Evolutionary conservation across 2,329 filamentous ascomycete species (phyloP).

Genomic region (Cordyceps pruinosa): DNA sequence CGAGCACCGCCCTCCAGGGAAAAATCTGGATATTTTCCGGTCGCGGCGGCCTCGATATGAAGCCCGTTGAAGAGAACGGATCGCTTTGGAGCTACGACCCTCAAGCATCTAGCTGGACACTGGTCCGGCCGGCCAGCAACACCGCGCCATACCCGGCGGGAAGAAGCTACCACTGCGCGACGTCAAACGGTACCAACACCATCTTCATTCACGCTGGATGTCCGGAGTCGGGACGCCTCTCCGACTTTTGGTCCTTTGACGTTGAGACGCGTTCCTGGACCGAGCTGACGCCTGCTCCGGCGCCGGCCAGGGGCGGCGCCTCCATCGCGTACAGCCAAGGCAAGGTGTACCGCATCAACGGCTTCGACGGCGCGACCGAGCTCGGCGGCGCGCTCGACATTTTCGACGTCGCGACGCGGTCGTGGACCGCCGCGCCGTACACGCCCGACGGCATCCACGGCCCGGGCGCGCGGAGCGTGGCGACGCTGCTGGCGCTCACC

Average conservation of each 20-base stretch:
- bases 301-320: conserved; percentile 38
- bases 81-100: conserved; percentile 49
- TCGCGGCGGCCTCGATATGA: conserved; percentile 53
- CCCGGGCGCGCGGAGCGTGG: conserved; percentile 27
- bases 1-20: conserved; percentile 37
- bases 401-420: conserved; percentile 18
- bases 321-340: conserved; percentile 33
- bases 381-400: conserved; percentile 52
- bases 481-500: conserved; percentile 20
- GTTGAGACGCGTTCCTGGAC: conserved; percentile 41
- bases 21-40: conserved; percentile 57
- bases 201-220: conserved; percentile 58
- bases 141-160: conserved; percentile 32
- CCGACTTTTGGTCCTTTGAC: conserved; percentile 56
- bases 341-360: conserved; percentile 53
- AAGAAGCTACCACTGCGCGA: conserved; percentile 51
- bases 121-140: conserved; percentile 32
- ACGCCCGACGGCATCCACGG: conserved; percentile 22
- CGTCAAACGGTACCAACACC: conserved; percentile 32
- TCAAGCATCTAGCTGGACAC: conserved; percentile 34
- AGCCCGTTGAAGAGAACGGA: conserved; percentile 51
- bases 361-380: conserved; percentile 55
- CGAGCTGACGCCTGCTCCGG: conserved; percentile 45
- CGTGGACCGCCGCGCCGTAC: conserved; percentile 23
- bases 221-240: conserved; percentile 46